Evolutionary conservation across 2,329 filamentous ascomycete species (phyloP).

Genomic region (Dactylellina parvicollis): DNA sequence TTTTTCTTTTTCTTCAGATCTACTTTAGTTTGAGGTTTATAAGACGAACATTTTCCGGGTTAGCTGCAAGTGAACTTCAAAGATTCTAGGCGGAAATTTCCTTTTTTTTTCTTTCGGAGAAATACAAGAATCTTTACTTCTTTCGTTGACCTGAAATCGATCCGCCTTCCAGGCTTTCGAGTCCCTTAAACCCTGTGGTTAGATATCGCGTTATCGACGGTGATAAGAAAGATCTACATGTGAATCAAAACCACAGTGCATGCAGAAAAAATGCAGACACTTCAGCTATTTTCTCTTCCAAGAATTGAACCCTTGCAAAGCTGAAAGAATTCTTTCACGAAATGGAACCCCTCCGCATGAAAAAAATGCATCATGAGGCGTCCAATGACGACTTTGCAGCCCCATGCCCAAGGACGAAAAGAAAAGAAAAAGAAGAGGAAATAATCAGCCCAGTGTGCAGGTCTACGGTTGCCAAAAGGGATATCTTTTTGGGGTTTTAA

Average conservation of each 20-base stretch:
- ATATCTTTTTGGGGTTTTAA: background rate
- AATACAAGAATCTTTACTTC: constrained; percentile 40
- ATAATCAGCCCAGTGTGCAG: background rate
- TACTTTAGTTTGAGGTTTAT: constrained; percentile 19
- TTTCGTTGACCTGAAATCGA: background rate
- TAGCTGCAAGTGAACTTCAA: constrained; percentile 5
- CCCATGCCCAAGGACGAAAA: background rate
- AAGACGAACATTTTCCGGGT: constrained; percentile 18
- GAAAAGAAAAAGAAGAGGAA: background rate
- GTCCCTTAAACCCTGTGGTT: constrained; percentile 11
- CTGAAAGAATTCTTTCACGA: constrained; percentile 8
- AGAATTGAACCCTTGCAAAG: constrained; percentile 16
- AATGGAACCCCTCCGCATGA: background rate
- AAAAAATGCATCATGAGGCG: background rate
- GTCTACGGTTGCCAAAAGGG: constrained; percentile 6
- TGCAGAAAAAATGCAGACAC: constrained; percentile 5
- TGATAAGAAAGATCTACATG: constrained; percentile 28
- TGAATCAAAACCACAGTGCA: constrained; percentile 3
- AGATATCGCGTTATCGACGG: background rate
- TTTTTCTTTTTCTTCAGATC: constrained; percentile 53
- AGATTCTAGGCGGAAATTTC: background rate
- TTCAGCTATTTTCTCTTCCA: constrained; percentile 5
- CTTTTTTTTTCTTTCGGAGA: constrained; percentile 38
- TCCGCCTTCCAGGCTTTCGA: background rate
- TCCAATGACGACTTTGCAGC: constrained; percentile 27